Conservation (phyloP, 106 monocot genomes). For the Dendrobium officinale region DNA sequence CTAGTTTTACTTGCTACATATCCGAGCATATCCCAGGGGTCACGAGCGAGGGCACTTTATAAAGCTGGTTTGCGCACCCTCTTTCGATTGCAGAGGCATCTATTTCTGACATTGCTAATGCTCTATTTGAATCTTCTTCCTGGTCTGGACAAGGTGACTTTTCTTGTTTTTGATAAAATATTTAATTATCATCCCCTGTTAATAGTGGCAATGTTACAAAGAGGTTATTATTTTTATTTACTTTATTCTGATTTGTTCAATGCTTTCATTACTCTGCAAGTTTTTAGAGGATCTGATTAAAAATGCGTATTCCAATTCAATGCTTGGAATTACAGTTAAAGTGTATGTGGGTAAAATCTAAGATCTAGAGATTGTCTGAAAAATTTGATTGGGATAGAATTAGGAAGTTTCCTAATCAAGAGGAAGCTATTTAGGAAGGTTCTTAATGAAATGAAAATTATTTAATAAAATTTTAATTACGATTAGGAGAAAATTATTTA, state of each 20-base stretch:
- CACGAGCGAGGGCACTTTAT: conserved; percentile 89
- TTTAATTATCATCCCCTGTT: background rate
- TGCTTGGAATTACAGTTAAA: background rate
- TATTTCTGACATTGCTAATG: conserved; percentile 70
- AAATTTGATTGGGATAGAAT: too few relatives aligned
- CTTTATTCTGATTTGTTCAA: background rate
- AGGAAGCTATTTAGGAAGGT: too few relatives aligned
- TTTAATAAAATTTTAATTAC: too few relatives aligned
- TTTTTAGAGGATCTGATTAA: background rate
- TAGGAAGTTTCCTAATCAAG: too few relatives aligned
- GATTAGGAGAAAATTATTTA: too few relatives aligned
- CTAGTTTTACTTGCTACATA: background rate
- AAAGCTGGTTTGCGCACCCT: conserved; percentile 77
- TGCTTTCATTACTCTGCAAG: background rate
- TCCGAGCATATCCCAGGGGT: conserved; percentile 37
- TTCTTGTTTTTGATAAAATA: background rate
- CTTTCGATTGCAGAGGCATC: conserved; percentile 86
- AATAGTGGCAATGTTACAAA: background rate
- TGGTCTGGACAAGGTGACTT: conserved; percentile 54
- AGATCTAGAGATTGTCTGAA: background rate
- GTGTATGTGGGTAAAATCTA: background rate
- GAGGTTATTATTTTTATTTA: background rate
- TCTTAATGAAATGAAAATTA: too few relatives aligned
- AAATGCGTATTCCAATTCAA: background rate
- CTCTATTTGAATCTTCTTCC: conserved; percentile 80